A percentile compares a stretch with the other conserved stretches of the same genome.
These are phyloP conservation scores for Oryza australiensis DNA, from an alignment of 176 grass and related monocot genomes.

Conservation along the genomic window DNA sequence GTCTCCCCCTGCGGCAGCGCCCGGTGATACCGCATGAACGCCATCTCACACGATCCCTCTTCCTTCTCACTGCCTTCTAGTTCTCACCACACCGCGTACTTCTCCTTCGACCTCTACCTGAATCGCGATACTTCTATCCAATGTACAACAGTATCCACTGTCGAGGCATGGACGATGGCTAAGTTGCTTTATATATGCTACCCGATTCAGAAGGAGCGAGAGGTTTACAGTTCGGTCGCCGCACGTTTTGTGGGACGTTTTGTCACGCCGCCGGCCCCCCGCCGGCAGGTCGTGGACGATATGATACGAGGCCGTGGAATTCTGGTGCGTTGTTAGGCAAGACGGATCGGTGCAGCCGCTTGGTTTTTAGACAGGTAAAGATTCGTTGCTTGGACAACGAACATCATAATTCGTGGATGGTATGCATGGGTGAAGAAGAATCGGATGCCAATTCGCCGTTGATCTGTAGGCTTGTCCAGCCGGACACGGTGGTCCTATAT, in stretches of 20 bases:
- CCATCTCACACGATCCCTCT: conserved; percentile 34
- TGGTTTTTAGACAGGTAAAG: conserved; percentile 8
- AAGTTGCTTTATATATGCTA: conserved; percentile 3
- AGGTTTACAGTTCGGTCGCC: conserved; percentile 39
- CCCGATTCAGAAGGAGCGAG: neutral
- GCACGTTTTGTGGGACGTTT: conserved; percentile 33
- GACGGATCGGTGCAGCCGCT: neutral
- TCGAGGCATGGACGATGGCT: neutral
- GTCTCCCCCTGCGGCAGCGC: conserved; percentile 49
- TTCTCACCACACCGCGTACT: too few relatives aligned
- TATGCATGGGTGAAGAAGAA: conserved; percentile 1
- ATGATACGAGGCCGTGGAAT: conserved; percentile 21
- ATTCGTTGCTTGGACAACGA: conserved; percentile 38
- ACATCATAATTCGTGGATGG: neutral
- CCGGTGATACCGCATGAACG: conserved; percentile 49
- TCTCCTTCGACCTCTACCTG: neutral
- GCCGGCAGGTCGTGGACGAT: neutral
- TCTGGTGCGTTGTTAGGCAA: conserved; percentile 33
- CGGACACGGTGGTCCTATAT: neutral
- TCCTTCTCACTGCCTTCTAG: neutral
- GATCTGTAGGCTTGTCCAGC: neutral
- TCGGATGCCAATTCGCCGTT: conserved; percentile 35
- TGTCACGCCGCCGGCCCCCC: neutral
- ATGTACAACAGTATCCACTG: neutral
- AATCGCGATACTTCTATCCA: neutral